A percentile compares a stretch with the other conserved stretches of the same genome.
Conservation (phyloP, 2,329 filamentous ascomycete genomes). For the Lachnellula cervina region DNA sequence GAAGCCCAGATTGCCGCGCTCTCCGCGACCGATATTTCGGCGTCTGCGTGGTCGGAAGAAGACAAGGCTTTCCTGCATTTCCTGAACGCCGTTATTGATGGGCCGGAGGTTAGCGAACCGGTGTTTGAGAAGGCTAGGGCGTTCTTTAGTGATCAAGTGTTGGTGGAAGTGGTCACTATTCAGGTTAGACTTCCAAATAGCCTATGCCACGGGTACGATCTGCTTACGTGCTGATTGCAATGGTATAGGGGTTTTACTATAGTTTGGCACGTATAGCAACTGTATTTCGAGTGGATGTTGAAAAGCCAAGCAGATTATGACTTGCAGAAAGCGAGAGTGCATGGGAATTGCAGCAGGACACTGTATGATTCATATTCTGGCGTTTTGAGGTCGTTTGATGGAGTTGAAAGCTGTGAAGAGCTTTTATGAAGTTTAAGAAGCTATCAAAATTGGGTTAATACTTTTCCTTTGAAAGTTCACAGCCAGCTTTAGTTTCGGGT, state of each 20-base stretch:
- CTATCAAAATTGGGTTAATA: too few relatives aligned
- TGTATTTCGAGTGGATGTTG: not conserved
- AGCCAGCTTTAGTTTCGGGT: too few relatives aligned
- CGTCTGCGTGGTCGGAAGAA: conserved; percentile 14
- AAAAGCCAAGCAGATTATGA: not conserved
- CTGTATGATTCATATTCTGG: not conserved
- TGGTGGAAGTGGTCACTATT: conserved; percentile 23
- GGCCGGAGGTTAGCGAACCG: conserved; percentile 17
- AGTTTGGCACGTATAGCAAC: not conserved
- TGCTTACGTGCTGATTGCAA: not conserved
- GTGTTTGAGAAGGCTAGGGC: conserved; percentile 18
- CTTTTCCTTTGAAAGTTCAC: too few relatives aligned
- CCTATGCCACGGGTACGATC: not conserved
- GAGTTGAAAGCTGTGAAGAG: too few relatives aligned
- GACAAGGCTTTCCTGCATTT: conserved; percentile 20
- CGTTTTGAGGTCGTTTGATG: not conserved
- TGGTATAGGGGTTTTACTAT: not conserved
- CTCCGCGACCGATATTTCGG: conserved; percentile 13
- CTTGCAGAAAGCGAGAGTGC: not conserved
- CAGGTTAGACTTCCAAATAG: conserved; percentile 14
- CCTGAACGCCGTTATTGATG: conserved; percentile 19
- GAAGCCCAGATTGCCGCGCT: conserved; percentile 18
- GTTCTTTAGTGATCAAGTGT: conserved; percentile 18
- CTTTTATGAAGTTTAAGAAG: too few relatives aligned
- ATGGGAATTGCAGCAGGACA: not conserved